A percentile compares a stretch with the other conserved stretches of the same genome.
Conservation (phyloP, 2,329 filamentous ascomycete species). For the Celoporthe dispersa region DNA sequence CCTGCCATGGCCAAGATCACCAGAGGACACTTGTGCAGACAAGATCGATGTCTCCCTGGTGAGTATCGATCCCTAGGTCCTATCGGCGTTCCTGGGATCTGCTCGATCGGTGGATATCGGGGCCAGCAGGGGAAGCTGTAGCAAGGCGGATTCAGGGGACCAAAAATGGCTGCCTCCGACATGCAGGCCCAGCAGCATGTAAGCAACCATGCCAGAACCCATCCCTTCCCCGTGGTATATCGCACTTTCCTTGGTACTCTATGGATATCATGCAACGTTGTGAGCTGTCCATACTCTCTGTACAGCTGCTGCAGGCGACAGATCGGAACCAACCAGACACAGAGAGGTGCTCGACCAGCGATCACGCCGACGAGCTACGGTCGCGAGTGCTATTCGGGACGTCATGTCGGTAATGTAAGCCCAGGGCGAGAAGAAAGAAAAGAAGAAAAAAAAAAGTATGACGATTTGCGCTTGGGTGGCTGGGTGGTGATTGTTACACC, state of each 20-base stretch:
- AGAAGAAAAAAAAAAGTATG: not conserved
- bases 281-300: not conserved
- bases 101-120: not conserved
- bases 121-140: not conserved
- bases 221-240: not conserved
- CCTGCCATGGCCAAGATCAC: not conserved
- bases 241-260: not conserved
- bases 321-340: not conserved
- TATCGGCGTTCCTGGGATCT: not conserved
- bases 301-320: not conserved
- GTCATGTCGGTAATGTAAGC: not conserved
- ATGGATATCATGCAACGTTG: not conserved
- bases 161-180: not conserved
- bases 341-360: not conserved
- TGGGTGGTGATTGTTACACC: not conserved
- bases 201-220: not conserved
- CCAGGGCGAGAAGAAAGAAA: not conserved
- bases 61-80: not conserved
- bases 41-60: not conserved
- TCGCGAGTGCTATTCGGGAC: not conserved
- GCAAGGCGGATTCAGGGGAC: not conserved
- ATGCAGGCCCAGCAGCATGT: not conserved
- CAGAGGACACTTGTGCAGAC: not conserved
- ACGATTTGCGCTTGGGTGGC: not conserved
- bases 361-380: not conserved